phyloP scores from a whole-genome alignment of 345 rosid genomes.

The Excoecaria cochinchinensis region DNA sequence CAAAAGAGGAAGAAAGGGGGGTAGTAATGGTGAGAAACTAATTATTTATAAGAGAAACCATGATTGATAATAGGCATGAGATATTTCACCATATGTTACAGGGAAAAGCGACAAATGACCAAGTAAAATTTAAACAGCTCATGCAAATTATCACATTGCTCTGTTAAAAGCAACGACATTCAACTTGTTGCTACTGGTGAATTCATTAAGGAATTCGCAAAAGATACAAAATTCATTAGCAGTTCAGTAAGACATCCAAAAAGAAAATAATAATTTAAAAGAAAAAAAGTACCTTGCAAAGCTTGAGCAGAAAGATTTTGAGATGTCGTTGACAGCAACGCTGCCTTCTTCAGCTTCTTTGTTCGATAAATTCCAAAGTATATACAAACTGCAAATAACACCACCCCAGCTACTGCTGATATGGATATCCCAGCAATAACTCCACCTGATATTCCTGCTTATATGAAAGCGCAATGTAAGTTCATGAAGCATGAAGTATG shows the following conservation, averaged over 20 bases:
- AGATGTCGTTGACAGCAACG: slow-evolving; percentile 33
- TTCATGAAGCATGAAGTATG: slow-evolving; percentile 19
- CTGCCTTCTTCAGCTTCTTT: slow-evolving; percentile 44
- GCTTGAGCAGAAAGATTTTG: slow-evolving; percentile 37
- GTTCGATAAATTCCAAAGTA: slow-evolving; percentile 48
- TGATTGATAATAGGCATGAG: neutral
- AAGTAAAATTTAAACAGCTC: neutral
- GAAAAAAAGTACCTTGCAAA: slow-evolving; percentile 35
- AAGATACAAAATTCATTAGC: neutral
- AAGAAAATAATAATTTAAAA: neutral
- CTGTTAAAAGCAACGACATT: neutral
- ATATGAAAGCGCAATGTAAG: slow-evolving; percentile 25
- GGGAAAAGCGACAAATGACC: too few relatives aligned
- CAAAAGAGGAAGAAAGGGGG: neutral
- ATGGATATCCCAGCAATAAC: slow-evolving; percentile 60
- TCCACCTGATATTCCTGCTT: slow-evolving; percentile 63
- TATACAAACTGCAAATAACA: slow-evolving; percentile 39
- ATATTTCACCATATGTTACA: neutral
- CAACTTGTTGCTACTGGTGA: neutral
- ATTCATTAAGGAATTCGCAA: neutral
- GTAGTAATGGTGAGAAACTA: neutral
- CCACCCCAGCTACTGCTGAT: slow-evolving; percentile 43
- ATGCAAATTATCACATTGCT: neutral
- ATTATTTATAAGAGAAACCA: neutral
- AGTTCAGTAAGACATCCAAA: neutral